These are phyloP conservation scores for Aspergillus jensenii DNA, from an alignment of 2,329 filamentous ascomycete species.

Conservation along the genomic window DNA sequence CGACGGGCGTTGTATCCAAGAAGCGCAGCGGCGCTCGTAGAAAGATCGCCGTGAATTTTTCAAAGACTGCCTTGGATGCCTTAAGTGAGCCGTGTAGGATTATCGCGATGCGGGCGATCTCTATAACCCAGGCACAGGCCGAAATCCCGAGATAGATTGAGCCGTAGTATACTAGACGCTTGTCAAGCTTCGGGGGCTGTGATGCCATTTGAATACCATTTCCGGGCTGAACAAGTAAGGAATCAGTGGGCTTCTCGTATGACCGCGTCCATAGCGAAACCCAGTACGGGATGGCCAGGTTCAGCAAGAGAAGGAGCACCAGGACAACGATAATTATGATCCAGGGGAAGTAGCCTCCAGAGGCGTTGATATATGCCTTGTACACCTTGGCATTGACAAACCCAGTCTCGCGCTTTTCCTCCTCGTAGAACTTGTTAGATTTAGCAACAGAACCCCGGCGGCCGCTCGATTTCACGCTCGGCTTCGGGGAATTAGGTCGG, in stretches of 20 bases:
- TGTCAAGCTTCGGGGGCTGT: conserved; percentile 27
- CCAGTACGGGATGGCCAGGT: conserved; percentile 21
- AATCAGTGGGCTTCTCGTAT: conserved; percentile 1
- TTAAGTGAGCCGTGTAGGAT: conserved; percentile 65
- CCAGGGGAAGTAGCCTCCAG: conserved; percentile 68
- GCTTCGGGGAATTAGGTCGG: neutral
- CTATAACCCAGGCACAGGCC: conserved; percentile 43
- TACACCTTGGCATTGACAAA: conserved; percentile 68
- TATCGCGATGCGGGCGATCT: conserved; percentile 56
- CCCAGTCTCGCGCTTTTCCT: conserved; percentile 69
- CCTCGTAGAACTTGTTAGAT: conserved; percentile 66
- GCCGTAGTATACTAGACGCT: conserved; percentile 4
- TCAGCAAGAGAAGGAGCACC: conserved; percentile 22
- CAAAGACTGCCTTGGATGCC: conserved; percentile 69
- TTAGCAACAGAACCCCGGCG: neutral
- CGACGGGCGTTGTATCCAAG: conserved; percentile 75
- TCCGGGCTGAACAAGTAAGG: neutral
- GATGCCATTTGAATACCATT: neutral
- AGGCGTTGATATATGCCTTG: conserved; percentile 62
- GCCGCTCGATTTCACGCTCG: neutral
- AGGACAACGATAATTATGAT: conserved; percentile 54
- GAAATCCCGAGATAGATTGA: conserved; percentile 9
- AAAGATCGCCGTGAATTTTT: conserved; percentile 64
- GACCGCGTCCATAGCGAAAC: conserved; percentile 45
- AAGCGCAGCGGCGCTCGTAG: conserved; percentile 70